phyloP scores from a whole-genome alignment of 305 asterid species.

The Solanum hybrid region DNA sequence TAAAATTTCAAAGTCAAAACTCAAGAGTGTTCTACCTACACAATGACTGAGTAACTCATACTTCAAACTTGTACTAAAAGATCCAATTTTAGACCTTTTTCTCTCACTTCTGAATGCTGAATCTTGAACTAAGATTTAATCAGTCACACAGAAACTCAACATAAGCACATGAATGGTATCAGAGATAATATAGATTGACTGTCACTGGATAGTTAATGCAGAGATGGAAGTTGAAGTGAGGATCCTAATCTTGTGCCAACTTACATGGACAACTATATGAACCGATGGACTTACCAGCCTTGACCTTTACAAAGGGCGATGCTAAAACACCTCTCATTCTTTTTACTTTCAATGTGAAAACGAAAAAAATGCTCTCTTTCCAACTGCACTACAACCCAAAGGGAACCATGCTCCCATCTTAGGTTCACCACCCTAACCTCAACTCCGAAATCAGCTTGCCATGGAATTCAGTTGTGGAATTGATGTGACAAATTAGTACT shows the following conservation, averaged over 20 bases:
- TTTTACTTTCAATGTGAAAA: background rate
- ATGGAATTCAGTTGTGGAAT: background rate
- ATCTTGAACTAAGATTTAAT: background rate
- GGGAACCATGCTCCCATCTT: constrained; percentile 1
- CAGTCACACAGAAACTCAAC: background rate
- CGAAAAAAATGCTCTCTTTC: background rate
- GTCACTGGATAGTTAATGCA: background rate
- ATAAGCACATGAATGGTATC: background rate
- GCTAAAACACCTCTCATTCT: background rate
- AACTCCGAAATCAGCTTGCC: background rate
- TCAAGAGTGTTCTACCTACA: background rate
- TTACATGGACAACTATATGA: background rate
- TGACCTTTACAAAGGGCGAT: background rate
- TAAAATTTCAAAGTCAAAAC: constrained; percentile 11
- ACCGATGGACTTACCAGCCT: background rate
- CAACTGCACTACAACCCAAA: background rate
- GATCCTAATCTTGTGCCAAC: background rate
- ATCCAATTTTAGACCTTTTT: background rate
- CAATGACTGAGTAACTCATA: background rate
- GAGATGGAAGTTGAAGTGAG: background rate
- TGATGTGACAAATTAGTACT: background rate
- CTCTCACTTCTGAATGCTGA: background rate
- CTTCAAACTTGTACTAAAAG: background rate
- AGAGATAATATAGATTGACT: background rate
- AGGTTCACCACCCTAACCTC: background rate